Evolutionary conservation across 306 rosid genomes (phyloP).

Genomic region (peach (Prunus persica)): DNA sequence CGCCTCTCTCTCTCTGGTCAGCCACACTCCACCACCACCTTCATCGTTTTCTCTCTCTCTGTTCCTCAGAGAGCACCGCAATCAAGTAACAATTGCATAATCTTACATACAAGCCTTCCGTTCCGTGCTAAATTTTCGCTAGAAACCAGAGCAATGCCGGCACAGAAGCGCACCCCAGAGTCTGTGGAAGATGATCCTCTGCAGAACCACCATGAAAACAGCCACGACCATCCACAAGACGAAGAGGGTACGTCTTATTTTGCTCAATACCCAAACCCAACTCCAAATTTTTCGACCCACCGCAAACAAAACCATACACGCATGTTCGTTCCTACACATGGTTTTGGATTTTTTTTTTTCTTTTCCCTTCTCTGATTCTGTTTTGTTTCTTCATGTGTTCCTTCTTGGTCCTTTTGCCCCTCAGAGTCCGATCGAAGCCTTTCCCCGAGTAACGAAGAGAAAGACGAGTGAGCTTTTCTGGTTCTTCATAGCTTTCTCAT

Average conservation of each 20-base stretch:
- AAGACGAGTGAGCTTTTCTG: conserved; percentile 52
- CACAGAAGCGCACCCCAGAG: conserved; percentile 52
- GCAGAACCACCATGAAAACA: conserved; percentile 23
- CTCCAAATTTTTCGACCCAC: conserved; percentile 14
- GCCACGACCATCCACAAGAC: conserved; percentile 29
- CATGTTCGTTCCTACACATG: conserved; percentile 11
- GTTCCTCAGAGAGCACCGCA: conserved; percentile 8
- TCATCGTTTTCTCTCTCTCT: background rate
- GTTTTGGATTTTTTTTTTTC: conserved; percentile 17
- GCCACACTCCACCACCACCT: conserved; percentile 28
- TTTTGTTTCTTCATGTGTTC: conserved; percentile 20
- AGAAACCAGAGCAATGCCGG: conserved; percentile 57
- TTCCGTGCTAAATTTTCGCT: conserved; percentile 20
- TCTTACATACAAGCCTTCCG: background rate
- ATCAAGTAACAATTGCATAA: background rate
- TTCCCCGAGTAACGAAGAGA: conserved; percentile 39
- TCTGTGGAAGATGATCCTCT: conserved; percentile 33
- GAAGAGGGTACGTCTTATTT: conserved; percentile 50
- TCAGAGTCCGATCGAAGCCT: conserved; percentile 65
- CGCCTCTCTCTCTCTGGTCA: conserved; percentile 29
- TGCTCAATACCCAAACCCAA: conserved; percentile 13
- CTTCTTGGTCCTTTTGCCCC: conserved; percentile 16
- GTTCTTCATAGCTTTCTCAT: conserved; percentile 15
- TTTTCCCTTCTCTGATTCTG: conserved; percentile 23
- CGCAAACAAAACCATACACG: background rate